These are phyloP conservation scores for Fraxinus paxiana DNA, from an alignment of 305 asterid species.

Conservation along the genomic window DNA sequence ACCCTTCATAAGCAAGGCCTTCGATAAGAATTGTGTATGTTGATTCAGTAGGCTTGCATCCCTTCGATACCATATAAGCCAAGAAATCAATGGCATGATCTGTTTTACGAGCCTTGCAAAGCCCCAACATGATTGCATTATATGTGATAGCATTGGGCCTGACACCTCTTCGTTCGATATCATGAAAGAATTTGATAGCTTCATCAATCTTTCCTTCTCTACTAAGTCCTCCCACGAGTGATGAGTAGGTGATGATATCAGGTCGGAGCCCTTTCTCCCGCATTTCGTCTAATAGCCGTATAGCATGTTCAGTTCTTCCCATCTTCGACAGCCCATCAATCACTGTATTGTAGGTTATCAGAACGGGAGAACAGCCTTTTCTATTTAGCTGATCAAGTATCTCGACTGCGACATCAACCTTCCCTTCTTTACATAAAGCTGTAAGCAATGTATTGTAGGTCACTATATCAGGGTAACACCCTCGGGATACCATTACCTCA, in stretches of 20 bases:
- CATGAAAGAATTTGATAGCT: conserved; percentile 59
- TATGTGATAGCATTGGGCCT: conserved; percentile 65
- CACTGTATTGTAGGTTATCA: conserved; percentile 77
- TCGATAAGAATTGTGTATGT: conserved; percentile 74
- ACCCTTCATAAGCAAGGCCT: conserved; percentile 74
- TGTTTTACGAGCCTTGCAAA: conserved; percentile 70
- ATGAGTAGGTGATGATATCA: conserved; percentile 67
- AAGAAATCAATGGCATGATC: conserved; percentile 80
- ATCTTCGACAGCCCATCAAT: conserved; percentile 75
- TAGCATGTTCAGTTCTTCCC: conserved; percentile 62
- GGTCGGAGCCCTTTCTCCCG: conserved; percentile 61
- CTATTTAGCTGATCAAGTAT: conserved; percentile 60
- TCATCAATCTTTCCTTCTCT: conserved; percentile 76
- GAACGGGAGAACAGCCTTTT: conserved; percentile 68
- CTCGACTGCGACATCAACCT: conserved; percentile 70
- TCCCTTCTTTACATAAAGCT: conserved; percentile 80
- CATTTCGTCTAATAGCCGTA: conserved; percentile 66
- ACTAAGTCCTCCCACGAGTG: conserved; percentile 66
- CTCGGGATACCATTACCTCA: conserved; percentile 72
- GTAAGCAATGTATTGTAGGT: conserved; percentile 87
- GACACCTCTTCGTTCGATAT: conserved; percentile 57
- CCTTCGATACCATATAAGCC: conserved; percentile 58
- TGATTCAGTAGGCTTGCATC: conserved; percentile 84
- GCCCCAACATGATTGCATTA: conserved; percentile 73
- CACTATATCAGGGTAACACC: conserved; percentile 84